Percentiles rank a stretch among this genome's conserved stretches.
These are phyloP conservation scores for Phyllachora maydis DNA, from an alignment of 2,329 filamentous ascomycete genomes.

Conservation along the genomic window DNA sequence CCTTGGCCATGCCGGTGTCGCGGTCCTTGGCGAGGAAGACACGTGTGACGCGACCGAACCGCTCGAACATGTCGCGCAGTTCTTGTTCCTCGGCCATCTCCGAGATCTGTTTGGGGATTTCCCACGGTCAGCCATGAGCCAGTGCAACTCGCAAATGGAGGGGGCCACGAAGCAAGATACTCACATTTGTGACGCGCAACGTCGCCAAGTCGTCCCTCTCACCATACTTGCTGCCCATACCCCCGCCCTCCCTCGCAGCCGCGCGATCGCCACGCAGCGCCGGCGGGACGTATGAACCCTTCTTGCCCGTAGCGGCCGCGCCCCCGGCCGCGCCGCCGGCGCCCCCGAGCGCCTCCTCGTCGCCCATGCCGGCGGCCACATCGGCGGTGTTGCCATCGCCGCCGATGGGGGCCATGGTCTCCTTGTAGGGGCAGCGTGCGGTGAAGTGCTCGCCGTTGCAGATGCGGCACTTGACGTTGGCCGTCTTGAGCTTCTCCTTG, in stretches of 20 bases:
- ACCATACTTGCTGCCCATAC: constrained; percentile 52
- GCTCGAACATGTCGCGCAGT: constrained; percentile 92
- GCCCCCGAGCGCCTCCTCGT: constrained; percentile 21
- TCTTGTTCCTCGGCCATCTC: constrained; percentile 95
- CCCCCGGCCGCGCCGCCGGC: constrained; percentile 30
- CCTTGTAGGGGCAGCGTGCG: constrained; percentile 96
- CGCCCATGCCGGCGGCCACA: constrained; percentile 30
- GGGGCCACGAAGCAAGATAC: no score
- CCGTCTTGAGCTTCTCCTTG: constrained; percentile 82
- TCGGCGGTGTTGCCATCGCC: constrained; percentile 39
- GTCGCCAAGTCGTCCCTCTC: constrained; percentile 95
- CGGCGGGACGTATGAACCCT: constrained; percentile 81
- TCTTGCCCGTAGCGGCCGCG: constrained; percentile 42
- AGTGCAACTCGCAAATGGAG: no score
- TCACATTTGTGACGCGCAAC: constrained; percentile 89
- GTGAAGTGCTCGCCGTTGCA: constrained; percentile 99
- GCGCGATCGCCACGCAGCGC: constrained; percentile 57
- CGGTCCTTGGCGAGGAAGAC: constrained; percentile 97
- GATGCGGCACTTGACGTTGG: constrained; percentile 99
- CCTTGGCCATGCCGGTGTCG: constrained; percentile 90
- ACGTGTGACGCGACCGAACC: constrained; percentile 87
- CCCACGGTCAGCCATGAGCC: constrained; percentile 9
- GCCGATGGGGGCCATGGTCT: constrained; percentile 85
- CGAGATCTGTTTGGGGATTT: constrained; percentile 47
- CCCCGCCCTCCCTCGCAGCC: constrained; percentile 65